Base-by-base conservation (phyloP, 2,329 filamentous ascomycete genomes). In the Fusarium pseudoanthophilum region DNA sequence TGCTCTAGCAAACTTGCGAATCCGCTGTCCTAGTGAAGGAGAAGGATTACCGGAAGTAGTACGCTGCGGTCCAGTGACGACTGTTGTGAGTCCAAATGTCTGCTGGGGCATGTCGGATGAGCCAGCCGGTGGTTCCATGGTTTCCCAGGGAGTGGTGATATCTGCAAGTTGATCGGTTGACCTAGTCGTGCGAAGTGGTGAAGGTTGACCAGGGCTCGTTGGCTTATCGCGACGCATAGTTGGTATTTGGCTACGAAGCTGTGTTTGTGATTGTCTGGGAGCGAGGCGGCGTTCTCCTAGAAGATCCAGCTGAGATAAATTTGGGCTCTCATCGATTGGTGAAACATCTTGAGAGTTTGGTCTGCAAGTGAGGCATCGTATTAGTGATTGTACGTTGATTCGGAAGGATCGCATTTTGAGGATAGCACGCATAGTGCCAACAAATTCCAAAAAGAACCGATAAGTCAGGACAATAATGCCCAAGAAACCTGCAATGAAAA, bases 221-320 rank as follows among this genome's bases (percentile, higher is more conserved):
- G 84, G 83, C 42, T 84, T 85, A 67, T 88, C 85, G 49, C 85
- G 85, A 45, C 87, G 87, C 84, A 88, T 84, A 75, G 81, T 85
- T 28, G 87, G 85, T 60, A 89, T 88, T 65, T 84, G 87, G 70
- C 82, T 85, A 55, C 80, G 81, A 51, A 64, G 65, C n/a, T 64
- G 51, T 43, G 66, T 36, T 46, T 73, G 65, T 14, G 72, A 67
- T 30, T 67, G 73, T 42, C 64, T 62, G 52, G 69, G 69, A 34
- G 74, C 56, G 28, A 69, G 67, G 21, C 69, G 73, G 48, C 36
- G 57, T 15, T 71, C 72, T 53, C 69, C 60, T 45, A 75, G 64
- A 36, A 75, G 64, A 24, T 77, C 68, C 24, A 77, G 68, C 65
- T 82, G 83, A 73, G 80, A 80, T 76, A 81, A 76, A 60, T 82